Conservation (phyloP, 2,329 filamentous ascomycete genomes). For the Stagonosporopsis cucurbitacearum region DNA sequence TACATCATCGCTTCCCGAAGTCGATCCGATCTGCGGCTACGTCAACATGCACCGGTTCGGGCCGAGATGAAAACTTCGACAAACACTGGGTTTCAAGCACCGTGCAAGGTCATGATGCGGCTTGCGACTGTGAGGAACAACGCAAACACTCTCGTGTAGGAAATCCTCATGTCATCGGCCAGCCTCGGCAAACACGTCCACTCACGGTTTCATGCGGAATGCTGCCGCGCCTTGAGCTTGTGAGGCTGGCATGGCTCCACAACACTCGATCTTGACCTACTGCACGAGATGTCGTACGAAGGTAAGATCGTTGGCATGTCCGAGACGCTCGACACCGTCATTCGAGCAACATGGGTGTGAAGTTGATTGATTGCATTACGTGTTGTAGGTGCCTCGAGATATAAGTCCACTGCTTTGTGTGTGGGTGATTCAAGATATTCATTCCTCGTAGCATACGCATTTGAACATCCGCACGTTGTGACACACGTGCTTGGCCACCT, state of each 20-base stretch:
- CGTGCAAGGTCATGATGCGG: not conserved
- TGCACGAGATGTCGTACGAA: constrained; percentile 14
- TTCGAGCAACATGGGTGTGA: not conserved
- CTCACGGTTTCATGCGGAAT: constrained; percentile 8
- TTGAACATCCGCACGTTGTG: too few relatives aligned
- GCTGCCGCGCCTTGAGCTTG: not conserved
- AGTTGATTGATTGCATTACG: not conserved
- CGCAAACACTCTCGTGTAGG: not conserved
- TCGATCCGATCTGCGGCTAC: constrained; percentile 19
- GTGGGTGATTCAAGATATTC: not conserved
- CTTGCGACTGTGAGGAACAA: not conserved
- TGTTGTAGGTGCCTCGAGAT: not conserved
- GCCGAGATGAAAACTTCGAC: constrained; percentile 9
- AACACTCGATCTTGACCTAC: not conserved
- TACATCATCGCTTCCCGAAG: constrained; percentile 18
- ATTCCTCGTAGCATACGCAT: too few relatives aligned
- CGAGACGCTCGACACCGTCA: not conserved
- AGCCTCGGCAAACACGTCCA: not conserved
- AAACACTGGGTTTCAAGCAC: not conserved
- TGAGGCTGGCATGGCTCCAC: constrained; percentile 9
- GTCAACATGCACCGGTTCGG: constrained; percentile 11
- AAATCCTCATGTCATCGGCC: not conserved
- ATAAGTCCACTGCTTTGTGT: not conserved
- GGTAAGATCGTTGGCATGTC: not conserved
- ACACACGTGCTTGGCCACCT: not conserved